Percentiles rank a stretch among this genome's conserved stretches.
Conservation (phyloP, 768 basidiomycete genomes). For the Tulasnella sp. region DNA sequence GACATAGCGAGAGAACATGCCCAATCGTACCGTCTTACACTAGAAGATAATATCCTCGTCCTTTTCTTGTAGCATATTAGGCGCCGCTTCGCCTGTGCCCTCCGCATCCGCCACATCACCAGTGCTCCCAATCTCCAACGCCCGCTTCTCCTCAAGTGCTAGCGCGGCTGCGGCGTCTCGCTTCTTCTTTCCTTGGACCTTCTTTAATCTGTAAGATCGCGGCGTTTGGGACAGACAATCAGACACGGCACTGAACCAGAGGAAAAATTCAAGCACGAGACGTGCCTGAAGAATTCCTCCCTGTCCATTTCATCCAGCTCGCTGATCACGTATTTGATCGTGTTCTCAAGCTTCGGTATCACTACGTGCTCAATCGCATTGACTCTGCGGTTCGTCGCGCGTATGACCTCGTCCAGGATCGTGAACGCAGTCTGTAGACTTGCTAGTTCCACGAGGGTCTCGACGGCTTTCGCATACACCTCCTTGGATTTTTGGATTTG, state of each 20-base stretch:
- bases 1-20: too few species aligned
- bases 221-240: too few species aligned
- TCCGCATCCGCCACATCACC: slow-evolving; percentile 25
- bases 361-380: slow-evolving; percentile 98
- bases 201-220: slow-evolving; percentile 84
- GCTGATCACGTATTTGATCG: slow-evolving; percentile 94
- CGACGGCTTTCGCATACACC: slow-evolving; percentile 94
- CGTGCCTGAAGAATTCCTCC: slow-evolving; percentile 83
- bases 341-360: slow-evolving; percentile 91
- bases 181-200: slow-evolving; percentile 97
- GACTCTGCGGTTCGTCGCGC: slow-evolving; percentile 96
- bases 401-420: slow-evolving; percentile 97
- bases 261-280: too few species aligned
- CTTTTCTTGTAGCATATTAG: slow-evolving; percentile 70
- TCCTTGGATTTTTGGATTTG: slow-evolving; percentile 92
- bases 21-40: not conserved
- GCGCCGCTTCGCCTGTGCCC: slow-evolving; percentile 30
- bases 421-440: slow-evolving; percentile 96
- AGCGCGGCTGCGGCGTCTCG: slow-evolving; percentile 50
- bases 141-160: slow-evolving; percentile 20
- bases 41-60: slow-evolving; percentile 92
- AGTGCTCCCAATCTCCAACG: slow-evolving; percentile 21
- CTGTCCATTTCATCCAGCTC: slow-evolving; percentile 99
- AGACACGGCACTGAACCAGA: too few species aligned
- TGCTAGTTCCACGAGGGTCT: slow-evolving; percentile 93